phyloP scores from a whole-genome alignment of 805 yeast species.

The Candida maesae region DNA sequence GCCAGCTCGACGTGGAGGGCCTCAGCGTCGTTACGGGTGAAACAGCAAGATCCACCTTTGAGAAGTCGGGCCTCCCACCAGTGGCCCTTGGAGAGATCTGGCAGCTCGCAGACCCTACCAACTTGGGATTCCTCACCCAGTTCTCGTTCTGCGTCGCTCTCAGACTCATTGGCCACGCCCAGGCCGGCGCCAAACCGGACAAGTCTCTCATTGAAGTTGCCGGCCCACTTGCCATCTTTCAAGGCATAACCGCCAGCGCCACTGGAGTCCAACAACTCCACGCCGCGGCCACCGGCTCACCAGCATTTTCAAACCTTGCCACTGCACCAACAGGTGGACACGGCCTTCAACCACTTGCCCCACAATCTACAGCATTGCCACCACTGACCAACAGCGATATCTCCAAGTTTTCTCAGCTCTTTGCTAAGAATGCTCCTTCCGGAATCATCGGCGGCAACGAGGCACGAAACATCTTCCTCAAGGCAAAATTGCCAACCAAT shows the following conservation, averaged over 20 bases:
- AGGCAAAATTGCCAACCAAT: constrained; percentile 79
- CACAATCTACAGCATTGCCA: constrained; percentile 38
- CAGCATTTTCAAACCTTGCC: constrained; percentile 24
- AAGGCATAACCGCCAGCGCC: constrained; percentile 16
- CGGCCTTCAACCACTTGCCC: constrained; percentile 19
- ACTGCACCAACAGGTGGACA: constrained; percentile 7
- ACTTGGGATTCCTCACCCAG: constrained; percentile 79
- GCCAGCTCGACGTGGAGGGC: constrained; percentile 71
- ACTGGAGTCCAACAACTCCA: constrained; percentile 16
- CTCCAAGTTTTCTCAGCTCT: constrained; percentile 64
- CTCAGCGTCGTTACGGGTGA: constrained; percentile 87
- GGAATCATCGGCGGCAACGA: constrained; percentile 68
- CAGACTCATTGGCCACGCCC: constrained; percentile 86
- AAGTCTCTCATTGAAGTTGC: constrained; percentile 52
- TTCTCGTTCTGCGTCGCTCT: constrained; percentile 80
- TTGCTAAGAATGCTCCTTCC: constrained; percentile 58
- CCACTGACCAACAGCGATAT: constrained; percentile 55
- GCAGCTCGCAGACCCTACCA: constrained; percentile 89
- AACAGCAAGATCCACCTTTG: constrained; percentile 75
- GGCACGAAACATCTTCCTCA: constrained; percentile 83
- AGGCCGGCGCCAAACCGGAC: constrained; percentile 59
- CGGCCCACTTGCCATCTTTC: constrained; percentile 65
- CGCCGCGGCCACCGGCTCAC: constrained; percentile 21
- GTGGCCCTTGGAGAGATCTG: constrained; percentile 82
- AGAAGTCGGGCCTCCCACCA: constrained; percentile 80